phyloP scores from a whole-genome alignment of 2,329 filamentous ascomycete species.

The Ustulina deusta region DNA sequence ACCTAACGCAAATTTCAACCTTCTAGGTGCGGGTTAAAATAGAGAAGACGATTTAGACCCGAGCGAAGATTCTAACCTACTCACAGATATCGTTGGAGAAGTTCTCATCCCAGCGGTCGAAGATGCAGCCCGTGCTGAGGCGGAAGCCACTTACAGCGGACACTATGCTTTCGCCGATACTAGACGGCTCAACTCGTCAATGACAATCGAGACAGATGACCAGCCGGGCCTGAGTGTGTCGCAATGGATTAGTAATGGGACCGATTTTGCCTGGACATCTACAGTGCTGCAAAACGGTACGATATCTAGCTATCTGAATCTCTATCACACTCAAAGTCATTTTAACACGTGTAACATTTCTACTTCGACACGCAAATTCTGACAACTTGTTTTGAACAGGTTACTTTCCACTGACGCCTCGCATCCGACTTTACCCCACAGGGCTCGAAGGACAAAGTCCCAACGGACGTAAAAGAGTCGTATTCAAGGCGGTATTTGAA shows the following conservation, averaged over 20 bases:
- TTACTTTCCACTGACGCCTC: constrained; percentile 45
- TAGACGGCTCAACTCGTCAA: constrained; percentile 47
- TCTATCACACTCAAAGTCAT: neutral
- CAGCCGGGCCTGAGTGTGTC: constrained; percentile 49
- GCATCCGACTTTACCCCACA: constrained; percentile 50
- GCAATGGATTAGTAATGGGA: constrained; percentile 52
- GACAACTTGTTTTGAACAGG: constrained; percentile 15
- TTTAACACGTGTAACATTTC: neutral
- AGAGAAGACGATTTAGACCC: neutral
- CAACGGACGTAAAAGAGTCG: constrained; percentile 47
- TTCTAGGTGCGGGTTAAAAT: constrained; percentile 42
- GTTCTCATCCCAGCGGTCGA: constrained; percentile 49
- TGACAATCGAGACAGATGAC: constrained; percentile 49
- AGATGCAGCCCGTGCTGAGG: constrained; percentile 47
- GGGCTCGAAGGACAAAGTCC: constrained; percentile 45
- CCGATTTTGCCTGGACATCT: constrained; percentile 47
- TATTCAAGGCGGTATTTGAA: constrained; percentile 52
- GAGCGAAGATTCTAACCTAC: constrained; percentile 24
- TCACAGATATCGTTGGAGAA: constrained; percentile 47
- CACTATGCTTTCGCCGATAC: constrained; percentile 43
- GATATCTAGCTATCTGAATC: neutral
- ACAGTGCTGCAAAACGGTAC: constrained; percentile 44
- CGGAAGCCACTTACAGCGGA: constrained; percentile 47
- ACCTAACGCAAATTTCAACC: constrained; percentile 47
- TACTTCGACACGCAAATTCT: neutral